These are phyloP conservation scores for Pseudomicrostroma phylloplanum DNA, from an alignment of 1,284 basidiomycete species.

Conservation along the genomic window DNA sequence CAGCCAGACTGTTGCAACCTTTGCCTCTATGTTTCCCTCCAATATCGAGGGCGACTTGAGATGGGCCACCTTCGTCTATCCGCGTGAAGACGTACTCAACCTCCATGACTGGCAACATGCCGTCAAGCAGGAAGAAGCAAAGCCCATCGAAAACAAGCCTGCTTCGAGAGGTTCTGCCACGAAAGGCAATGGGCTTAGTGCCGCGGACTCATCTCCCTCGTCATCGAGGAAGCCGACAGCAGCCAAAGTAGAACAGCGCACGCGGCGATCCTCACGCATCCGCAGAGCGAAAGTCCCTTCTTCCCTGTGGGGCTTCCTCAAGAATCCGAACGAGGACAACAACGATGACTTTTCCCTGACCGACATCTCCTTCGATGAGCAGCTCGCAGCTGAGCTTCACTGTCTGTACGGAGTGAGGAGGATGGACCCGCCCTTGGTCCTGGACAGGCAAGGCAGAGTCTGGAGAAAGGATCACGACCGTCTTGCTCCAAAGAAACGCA, in stretches of 20 bases:
- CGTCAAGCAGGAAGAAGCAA: too few species aligned
- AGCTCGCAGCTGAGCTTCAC: not conserved
- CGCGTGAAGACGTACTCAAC: not conserved
- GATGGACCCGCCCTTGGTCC: not conserved
- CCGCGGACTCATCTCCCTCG: too few species aligned
- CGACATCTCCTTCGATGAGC: not conserved
- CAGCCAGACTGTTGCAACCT: not conserved
- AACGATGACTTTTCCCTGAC: not conserved
- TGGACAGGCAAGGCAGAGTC: not conserved
- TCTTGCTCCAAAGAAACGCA: not conserved
- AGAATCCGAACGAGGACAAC: not conserved
- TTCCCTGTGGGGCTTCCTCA: not conserved
- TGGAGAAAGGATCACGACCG: too few species aligned
- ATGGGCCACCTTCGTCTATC: constrained; percentile 5
- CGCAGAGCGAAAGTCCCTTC: not conserved
- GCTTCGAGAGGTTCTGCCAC: too few species aligned
- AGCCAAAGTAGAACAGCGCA: too few species aligned
- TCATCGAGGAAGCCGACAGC: too few species aligned
- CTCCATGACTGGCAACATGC: not conserved
- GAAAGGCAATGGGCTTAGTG: too few species aligned
- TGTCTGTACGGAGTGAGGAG: not conserved
- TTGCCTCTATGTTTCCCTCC: constrained; percentile 3
- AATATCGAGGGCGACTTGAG: not conserved
- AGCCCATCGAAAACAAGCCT: too few species aligned
- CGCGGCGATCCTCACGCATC: not conserved